Conservation (phyloP, 768 basidiomycete genomes). For the Sarcodon aspratus region DNA sequence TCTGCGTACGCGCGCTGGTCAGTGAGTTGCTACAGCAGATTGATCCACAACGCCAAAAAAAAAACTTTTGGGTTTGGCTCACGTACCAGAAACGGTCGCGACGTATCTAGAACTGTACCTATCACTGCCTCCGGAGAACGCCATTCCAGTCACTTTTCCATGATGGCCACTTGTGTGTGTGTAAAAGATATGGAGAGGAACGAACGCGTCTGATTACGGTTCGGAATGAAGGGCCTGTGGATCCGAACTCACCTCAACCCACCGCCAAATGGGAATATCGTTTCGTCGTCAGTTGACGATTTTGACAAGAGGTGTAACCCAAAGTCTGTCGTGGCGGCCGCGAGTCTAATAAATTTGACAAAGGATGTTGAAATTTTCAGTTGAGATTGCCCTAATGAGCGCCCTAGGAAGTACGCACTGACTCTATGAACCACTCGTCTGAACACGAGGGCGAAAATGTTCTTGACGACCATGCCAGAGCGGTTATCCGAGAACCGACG, state of each 20-base stretch:
- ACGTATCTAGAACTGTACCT: slow-evolving; percentile 63
- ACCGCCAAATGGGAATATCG: slow-evolving; percentile 63
- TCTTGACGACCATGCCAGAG: slow-evolving; percentile 69
- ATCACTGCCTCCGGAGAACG: slow-evolving; percentile 67
- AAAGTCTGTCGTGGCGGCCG: slow-evolving; percentile 57
- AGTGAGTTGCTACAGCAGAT: no score
- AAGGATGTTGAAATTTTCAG: background rate
- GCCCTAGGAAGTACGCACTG: slow-evolving; percentile 4
- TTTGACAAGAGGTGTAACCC: slow-evolving; percentile 63
- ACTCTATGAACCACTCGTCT: slow-evolving; percentile 70
- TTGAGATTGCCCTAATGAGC: no score
- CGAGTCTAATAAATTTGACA: slow-evolving; percentile 34
- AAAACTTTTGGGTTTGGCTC: background rate
- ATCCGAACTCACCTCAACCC: slow-evolving; percentile 26
- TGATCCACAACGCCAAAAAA: background rate
- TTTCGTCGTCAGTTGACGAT: slow-evolving; percentile 31
- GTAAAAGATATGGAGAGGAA: background rate
- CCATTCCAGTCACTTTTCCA: slow-evolving; percentile 65
- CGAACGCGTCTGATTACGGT: background rate
- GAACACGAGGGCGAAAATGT: slow-evolving; percentile 54
- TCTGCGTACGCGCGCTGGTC: slow-evolving; percentile 27
- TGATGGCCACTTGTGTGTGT: slow-evolving; percentile 52
- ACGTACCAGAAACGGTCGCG: slow-evolving; percentile 67
- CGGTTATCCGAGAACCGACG: slow-evolving; percentile 57
- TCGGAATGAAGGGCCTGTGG: no score